phyloP scores from a whole-genome alignment of 2,329 filamentous ascomycete species.

The Claviceps citrina region DNA sequence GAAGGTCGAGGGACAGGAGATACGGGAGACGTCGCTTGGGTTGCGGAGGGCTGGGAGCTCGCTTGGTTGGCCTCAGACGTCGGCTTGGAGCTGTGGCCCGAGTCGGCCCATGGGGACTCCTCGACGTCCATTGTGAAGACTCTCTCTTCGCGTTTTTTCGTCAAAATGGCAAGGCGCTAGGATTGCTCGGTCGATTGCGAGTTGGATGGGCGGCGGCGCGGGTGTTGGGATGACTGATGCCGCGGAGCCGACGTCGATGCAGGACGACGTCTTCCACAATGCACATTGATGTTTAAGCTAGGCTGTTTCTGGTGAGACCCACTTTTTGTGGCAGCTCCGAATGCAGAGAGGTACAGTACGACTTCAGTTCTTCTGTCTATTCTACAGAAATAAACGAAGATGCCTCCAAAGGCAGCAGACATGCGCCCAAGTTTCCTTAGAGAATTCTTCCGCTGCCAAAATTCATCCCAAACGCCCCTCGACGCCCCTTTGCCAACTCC shows the following conservation, averaged over 20 bases:
- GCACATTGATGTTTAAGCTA: too few species aligned
- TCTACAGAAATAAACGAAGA: not conserved
- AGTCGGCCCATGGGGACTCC: constrained; percentile 40
- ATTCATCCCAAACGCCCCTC: not conserved
- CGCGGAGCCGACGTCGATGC: constrained; percentile 4
- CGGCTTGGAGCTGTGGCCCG: constrained; percentile 17
- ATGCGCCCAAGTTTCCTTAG: not conserved
- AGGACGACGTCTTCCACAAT: too few species aligned
- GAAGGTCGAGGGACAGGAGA: constrained; percentile 25
- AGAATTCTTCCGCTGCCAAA: not conserved
- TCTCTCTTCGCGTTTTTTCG: not conserved
- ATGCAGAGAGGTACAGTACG: too few species aligned
- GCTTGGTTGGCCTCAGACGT: constrained; percentile 19
- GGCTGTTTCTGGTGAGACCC: not conserved
- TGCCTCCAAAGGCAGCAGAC: not conserved
- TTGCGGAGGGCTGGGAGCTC: constrained; percentile 13
- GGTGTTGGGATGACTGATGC: too few species aligned
- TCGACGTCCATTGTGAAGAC: constrained; percentile 30
- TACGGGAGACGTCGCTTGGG: constrained; percentile 12
- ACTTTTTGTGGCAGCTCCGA: constrained; percentile 1
- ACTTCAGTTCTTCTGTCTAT: not conserved
- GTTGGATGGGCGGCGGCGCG: not conserved
- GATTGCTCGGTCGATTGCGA: not conserved
- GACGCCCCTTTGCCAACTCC: too few species aligned
- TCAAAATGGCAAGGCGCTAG: not conserved